A percentile compares a stretch with the other conserved stretches of the same genome.
These are phyloP conservation scores for Trichoderma polysporum DNA, from an alignment of 2,329 filamentous ascomycete species.

Conservation along the genomic window DNA sequence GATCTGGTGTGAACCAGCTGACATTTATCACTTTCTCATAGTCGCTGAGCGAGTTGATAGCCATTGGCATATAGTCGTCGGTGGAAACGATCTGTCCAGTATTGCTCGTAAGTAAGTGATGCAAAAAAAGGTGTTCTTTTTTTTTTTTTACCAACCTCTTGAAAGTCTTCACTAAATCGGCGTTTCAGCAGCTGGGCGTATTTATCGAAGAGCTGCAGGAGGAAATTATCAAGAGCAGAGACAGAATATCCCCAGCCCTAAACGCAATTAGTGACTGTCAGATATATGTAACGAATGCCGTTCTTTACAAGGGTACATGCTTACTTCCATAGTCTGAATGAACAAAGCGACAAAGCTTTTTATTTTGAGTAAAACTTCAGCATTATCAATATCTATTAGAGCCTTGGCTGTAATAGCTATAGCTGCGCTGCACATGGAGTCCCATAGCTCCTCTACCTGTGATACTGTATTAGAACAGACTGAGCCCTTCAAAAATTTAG, in stretches of 20 bases:
- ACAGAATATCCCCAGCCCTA: constrained; percentile 90
- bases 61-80: constrained; percentile 99
- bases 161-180: constrained; percentile 92
- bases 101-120: neutral
- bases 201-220: constrained; percentile 88
- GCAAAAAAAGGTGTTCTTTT: neutral
- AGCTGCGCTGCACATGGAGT: constrained; percentile 90
- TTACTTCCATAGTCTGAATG: constrained; percentile 95
- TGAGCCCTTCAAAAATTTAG: neutral
- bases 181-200: constrained; percentile 89
- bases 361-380: constrained; percentile 88
- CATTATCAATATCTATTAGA: constrained; percentile 76
- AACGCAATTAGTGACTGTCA: constrained; percentile 47
- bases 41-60: constrained; percentile 83
- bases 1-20: constrained; percentile 91
- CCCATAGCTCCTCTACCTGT: constrained; percentile 95
- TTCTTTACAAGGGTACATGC: constrained; percentile 27
- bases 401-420: constrained; percentile 80
- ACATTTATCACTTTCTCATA: constrained; percentile 96
- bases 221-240: constrained; percentile 73
- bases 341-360: constrained; percentile 92
- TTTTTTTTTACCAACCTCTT: constrained; percentile 63
- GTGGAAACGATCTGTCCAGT: constrained; percentile 66
- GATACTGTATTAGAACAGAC: constrained; percentile 4
- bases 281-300: neutral